These are phyloP conservation scores for Thelephora ganbajun DNA, from an alignment of 768 basidiomycete genomes.

Conservation along the genomic window DNA sequence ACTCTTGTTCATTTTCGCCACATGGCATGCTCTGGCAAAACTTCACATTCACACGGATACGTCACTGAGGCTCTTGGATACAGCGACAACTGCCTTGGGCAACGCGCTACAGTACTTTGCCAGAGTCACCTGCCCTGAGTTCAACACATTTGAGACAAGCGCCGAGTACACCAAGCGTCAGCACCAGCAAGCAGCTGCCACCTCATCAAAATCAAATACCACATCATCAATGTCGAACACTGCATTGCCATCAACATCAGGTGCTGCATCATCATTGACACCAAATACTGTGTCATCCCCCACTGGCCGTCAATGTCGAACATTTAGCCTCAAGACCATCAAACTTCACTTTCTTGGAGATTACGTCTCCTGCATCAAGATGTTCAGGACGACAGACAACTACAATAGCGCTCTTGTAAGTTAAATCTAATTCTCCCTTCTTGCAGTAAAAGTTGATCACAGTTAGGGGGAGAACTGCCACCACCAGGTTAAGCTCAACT, in stretches of 20 bases:
- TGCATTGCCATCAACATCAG: no score
- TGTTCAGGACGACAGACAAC: conserved; percentile 21
- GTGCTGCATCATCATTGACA: no score
- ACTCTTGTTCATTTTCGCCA: conserved; percentile 13
- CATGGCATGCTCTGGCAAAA: conserved; percentile 24
- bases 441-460: no score
- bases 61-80: conserved; percentile 11
- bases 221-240: no score
- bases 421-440: background rate
- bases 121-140: conserved; percentile 12
- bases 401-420: conserved; percentile 21
- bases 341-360: conserved; percentile 25
- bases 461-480: background rate
- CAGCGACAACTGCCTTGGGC: conserved; percentile 8
- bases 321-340: conserved; percentile 19
- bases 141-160: conserved; percentile 15
- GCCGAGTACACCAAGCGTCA: conserved; percentile 10
- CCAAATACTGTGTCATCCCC: no score
- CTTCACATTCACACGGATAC: conserved; percentile 19
- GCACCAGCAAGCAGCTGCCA: background rate
- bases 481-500: no score
- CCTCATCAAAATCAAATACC: no score
- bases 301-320: no score
- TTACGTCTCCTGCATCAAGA: conserved; percentile 14
- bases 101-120: conserved; percentile 14